Evolutionary conservation across 164 flowering plant genomes (phyloP).

Genomic region (Buxus sempervirens): DNA sequence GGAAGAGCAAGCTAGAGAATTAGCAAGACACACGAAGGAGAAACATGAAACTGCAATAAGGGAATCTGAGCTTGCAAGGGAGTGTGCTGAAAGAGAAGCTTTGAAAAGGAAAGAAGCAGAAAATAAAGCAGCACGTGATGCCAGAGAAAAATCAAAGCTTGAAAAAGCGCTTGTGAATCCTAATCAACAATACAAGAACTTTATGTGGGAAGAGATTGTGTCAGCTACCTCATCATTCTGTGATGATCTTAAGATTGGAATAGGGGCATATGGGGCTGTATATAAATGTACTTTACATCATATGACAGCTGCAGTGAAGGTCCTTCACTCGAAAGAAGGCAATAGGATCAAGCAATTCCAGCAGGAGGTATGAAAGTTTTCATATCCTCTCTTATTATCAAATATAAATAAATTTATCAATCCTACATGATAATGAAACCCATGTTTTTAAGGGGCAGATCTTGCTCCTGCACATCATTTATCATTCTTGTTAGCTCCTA

Average conservation of each 20-base stretch:
- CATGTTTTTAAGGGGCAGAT: no score
- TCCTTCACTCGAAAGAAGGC: conserved; percentile 56
- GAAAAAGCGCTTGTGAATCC: conserved; percentile 39
- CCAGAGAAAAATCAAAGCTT: conserved; percentile 59
- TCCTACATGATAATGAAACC: no score
- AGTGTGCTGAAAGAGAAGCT: conserved; percentile 60
- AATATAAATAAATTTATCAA: background rate
- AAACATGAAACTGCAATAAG: conserved; percentile 48
- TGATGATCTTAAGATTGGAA: conserved; percentile 62
- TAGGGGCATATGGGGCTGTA: conserved; percentile 77
- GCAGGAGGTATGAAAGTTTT: conserved; percentile 56
- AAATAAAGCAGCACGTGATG: conserved; percentile 42
- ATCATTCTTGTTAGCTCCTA: no score
- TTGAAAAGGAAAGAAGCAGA: conserved; percentile 56
- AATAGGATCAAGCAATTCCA: conserved; percentile 57
- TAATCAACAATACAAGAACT: conserved; percentile 44
- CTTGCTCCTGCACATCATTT: no score
- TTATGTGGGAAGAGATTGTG: conserved; percentile 77
- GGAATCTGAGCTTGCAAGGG: conserved; percentile 50
- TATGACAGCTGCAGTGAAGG: conserved; percentile 72
- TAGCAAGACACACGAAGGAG: conserved; percentile 53
- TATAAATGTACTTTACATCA: conserved; percentile 72
- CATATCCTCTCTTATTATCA: background rate
- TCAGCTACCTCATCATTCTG: conserved; percentile 75
- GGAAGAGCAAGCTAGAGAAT: conserved; percentile 54